phyloP scores from a whole-genome alignment of 163 green algal genomes.

The Scenedesmus sp. region DNA sequence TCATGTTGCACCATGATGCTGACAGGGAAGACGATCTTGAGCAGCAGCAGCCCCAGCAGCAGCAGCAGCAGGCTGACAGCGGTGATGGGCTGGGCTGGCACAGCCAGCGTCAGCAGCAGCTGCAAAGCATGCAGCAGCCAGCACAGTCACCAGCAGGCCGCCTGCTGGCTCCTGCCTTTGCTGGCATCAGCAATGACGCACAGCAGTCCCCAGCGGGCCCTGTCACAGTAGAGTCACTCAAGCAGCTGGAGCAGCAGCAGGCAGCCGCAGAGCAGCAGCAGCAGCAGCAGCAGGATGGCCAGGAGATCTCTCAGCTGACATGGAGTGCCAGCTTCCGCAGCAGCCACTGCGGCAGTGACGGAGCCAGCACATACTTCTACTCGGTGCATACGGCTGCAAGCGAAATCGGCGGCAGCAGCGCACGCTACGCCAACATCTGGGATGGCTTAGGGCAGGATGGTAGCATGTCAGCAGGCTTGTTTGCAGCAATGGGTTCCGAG shows the following conservation, averaged over 20 bases:
- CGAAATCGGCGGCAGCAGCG: neutral
- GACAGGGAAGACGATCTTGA: neutral
- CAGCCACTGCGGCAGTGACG: neutral
- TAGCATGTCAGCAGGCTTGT: neutral
- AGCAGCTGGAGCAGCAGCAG: constrained; percentile 6
- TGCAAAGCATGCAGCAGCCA: neutral
- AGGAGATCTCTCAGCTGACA: neutral
- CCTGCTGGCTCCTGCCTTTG: neutral
- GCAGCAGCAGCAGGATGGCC: neutral
- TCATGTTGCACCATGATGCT: neutral
- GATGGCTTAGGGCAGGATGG: neutral
- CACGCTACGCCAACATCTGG: neutral
- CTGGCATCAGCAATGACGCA: neutral
- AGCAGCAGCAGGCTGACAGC: neutral
- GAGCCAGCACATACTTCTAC: constrained; percentile 1
- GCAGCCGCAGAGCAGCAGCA: neutral
- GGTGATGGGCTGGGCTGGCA: neutral
- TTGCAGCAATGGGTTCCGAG: neutral
- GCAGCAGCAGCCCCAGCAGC: neutral
- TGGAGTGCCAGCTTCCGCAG: constrained; percentile 4
- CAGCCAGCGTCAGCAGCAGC: neutral
- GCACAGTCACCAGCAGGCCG: neutral
- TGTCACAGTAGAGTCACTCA: neutral
- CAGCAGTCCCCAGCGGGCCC: neutral
- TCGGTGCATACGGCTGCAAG: neutral